phyloP scores from a whole-genome alignment of 768 basidiomycete genomes.

The Galerina sulciceps region DNA sequence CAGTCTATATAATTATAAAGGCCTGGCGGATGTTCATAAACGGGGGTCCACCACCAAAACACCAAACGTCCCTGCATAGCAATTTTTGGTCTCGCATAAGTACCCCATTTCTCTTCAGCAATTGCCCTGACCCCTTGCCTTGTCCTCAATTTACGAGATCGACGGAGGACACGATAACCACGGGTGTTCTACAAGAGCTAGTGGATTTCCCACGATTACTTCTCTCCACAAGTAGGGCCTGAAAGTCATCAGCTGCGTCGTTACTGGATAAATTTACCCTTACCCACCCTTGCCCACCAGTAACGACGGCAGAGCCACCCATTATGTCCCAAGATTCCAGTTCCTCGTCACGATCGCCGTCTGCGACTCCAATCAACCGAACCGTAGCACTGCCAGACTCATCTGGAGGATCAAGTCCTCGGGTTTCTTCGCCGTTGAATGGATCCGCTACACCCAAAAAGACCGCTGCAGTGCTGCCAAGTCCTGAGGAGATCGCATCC shows the following conservation, averaged over 20 bases:
- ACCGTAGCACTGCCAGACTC: slow-evolving; percentile 12
- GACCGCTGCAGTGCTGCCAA: slow-evolving; percentile 8
- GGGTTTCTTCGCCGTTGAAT: slow-evolving; percentile 19
- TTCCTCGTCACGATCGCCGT: slow-evolving; percentile 10
- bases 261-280: background rate
- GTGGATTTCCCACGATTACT: slow-evolving; percentile 7
- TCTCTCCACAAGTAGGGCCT: background rate
- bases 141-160: background rate
- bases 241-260: background rate
- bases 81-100: too few species aligned
- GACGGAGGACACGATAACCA: background rate
- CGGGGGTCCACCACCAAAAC: too few species aligned
- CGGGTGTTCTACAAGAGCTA: background rate
- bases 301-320: background rate
- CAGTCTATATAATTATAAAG: too few species aligned
- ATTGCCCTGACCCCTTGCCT: too few species aligned
- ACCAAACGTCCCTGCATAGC: too few species aligned
- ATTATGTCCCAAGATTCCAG: background rate
- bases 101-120: too few species aligned
- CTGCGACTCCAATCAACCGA: slow-evolving; percentile 17
- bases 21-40: too few species aligned
- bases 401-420: slow-evolving; percentile 19
- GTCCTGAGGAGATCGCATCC: background rate
- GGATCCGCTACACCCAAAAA: slow-evolving; percentile 11
- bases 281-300: background rate